Percentiles rank a stretch among this genome's conserved stretches.
These are phyloP conservation scores for Aureobasidium sp. DNA, from an alignment of 2,329 filamentous ascomycete species.

Conservation along the genomic window DNA sequence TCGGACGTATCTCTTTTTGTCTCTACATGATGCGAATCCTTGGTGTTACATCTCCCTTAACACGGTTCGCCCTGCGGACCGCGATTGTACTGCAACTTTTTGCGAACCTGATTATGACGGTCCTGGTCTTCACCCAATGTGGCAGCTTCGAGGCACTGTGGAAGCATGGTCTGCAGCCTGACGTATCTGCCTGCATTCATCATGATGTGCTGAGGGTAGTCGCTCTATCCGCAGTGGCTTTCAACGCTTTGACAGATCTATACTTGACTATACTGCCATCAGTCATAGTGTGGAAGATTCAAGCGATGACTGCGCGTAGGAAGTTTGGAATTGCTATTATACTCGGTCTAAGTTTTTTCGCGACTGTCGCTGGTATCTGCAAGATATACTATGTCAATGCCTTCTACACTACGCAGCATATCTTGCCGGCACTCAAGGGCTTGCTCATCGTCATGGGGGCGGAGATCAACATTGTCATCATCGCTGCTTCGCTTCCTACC, in stretches of 20 bases:
- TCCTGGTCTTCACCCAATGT: not conserved
- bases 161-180: not conserved
- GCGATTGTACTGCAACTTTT: not conserved
- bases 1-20: not conserved
- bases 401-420: not conserved
- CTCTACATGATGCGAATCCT: conserved; percentile 7
- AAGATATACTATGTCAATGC: not conserved
- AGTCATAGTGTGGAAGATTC: not conserved
- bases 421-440: not conserved
- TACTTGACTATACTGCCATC: not conserved
- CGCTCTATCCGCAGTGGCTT: not conserved
- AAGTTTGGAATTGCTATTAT: not conserved
- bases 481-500: not conserved
- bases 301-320: not conserved
- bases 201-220: not conserved
- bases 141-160: not conserved
- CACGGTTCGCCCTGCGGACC: not conserved
- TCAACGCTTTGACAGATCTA: not conserved
- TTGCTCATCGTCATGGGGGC: not conserved
- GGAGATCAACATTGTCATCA: not conserved
- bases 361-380: not conserved
- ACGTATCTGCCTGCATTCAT: not conserved
- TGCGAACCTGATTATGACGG: not conserved
- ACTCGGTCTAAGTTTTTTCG: not conserved
- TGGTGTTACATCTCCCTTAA: not conserved